Percentiles rank a stretch among this genome's conserved stretches.
phyloP scores from a whole-genome alignment of 768 basidiomycete species.

The Cubamyces lactineus region DNA sequence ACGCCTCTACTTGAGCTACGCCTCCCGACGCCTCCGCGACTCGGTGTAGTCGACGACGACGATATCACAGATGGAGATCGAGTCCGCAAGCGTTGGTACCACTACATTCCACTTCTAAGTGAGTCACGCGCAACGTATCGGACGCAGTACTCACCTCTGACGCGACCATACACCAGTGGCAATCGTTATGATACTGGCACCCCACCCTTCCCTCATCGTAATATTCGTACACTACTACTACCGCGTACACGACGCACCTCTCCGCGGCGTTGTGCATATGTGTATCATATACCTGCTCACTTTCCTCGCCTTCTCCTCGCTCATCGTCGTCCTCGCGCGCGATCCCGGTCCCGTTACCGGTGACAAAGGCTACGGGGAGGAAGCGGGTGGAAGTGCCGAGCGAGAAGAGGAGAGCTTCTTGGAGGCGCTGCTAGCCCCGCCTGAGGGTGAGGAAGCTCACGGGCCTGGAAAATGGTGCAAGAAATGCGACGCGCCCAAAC shows the following conservation, averaged over 20 bases:
- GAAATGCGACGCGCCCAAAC: constrained; percentile 79
- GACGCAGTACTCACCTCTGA: no score
- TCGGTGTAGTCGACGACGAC: constrained; percentile 19
- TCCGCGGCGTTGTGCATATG: constrained; percentile 56
- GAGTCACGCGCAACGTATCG: neutral
- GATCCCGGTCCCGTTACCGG: constrained; percentile 68
- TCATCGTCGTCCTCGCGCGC: constrained; percentile 70
- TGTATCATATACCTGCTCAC: constrained; percentile 63
- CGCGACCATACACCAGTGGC: constrained; percentile 39
- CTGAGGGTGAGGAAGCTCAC: constrained; percentile 45
- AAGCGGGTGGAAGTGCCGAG: constrained; percentile 27
- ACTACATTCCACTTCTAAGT: constrained; percentile 27
- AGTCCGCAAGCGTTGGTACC: constrained; percentile 24
- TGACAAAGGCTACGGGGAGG: constrained; percentile 23
- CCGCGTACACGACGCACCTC: constrained; percentile 50
- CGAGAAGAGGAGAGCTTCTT: constrained; percentile 48
- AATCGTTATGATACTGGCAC: constrained; percentile 62
- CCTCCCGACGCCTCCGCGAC: constrained; percentile 17
- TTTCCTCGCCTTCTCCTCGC: constrained; percentile 70
- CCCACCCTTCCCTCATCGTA: constrained; percentile 74
- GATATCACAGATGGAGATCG: constrained; percentile 14
- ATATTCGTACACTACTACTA: constrained; percentile 72
- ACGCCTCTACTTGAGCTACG: constrained; percentile 21
- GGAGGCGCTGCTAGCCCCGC: constrained; percentile 60
- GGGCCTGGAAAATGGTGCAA: constrained; percentile 73